Conservation (phyloP, 139 green algal genomes). For the Edaphochlamys debaryana region DNA sequence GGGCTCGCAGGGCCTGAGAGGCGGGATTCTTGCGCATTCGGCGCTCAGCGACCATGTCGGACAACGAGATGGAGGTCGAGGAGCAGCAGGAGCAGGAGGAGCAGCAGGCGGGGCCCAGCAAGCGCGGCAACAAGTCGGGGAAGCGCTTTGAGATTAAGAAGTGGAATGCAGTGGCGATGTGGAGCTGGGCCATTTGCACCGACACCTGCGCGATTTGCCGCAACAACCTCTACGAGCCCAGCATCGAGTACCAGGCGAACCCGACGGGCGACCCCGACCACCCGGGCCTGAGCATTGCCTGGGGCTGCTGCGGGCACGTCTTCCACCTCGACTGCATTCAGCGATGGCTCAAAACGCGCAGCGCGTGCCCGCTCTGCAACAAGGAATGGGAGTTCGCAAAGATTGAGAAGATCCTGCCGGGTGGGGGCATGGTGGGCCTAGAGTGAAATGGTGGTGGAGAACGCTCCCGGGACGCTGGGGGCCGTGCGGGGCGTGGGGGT, state of each 20-base stretch:
- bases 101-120: constrained; percentile 48
- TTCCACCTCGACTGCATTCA: constrained; percentile 99
- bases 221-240: constrained; percentile 98
- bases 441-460: background rate
- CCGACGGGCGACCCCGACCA: constrained; percentile 92
- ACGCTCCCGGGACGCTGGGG: too few relatives aligned
- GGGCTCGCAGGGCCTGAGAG: too few relatives aligned
- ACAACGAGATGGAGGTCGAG: constrained; percentile 55
- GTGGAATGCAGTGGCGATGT: constrained; percentile 98
- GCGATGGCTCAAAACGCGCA: constrained; percentile 95
- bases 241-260: constrained; percentile 98
- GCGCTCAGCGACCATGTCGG: constrained; percentile 16
- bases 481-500: too few relatives aligned
- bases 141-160: constrained; percentile 98
- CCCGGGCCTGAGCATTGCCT: constrained; percentile 92
- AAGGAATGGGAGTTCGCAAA: constrained; percentile 96
- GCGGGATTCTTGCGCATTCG: too few relatives aligned
- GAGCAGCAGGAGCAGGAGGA: constrained; percentile 32
- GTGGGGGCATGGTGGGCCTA: constrained; percentile 25
- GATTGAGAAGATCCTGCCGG: constrained; percentile 83
- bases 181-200: constrained; percentile 97
- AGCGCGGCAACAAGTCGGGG: constrained; percentile 55
- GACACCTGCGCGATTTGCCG: constrained; percentile 97
- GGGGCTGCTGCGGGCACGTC: constrained; percentile 95
- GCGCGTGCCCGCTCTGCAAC: constrained; percentile 95